phyloP scores from a whole-genome alignment of 345 rosid genomes.

The Kernera saxatilis region DNA sequence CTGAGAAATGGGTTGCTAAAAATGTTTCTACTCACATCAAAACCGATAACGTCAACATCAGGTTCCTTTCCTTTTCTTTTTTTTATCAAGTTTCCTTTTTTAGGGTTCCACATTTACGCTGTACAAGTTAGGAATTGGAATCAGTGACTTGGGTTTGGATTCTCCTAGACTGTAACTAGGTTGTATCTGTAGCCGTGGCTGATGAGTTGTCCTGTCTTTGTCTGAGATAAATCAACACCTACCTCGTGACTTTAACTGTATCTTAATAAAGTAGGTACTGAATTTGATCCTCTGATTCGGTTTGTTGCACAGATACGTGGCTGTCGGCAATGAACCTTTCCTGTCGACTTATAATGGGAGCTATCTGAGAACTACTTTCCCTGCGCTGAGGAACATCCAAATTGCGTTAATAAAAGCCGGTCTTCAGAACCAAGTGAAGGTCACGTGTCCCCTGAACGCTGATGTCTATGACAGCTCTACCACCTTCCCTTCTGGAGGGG shows the following conservation, averaged over 20 bases:
- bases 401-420: conserved; percentile 78
- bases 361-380: conserved; percentile 56
- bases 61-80: conserved; percentile 34
- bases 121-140: neutral
- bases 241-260: neutral
- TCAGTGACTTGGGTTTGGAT: neutral
- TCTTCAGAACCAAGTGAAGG: conserved; percentile 65
- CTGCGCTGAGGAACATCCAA: conserved; percentile 77
- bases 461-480: conserved; percentile 58
- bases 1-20: conserved; percentile 88
- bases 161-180: neutral
- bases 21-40: conserved; percentile 68
- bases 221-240: neutral
- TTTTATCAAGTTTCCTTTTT: conserved; percentile 8
- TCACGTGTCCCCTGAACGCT: conserved; percentile 77
- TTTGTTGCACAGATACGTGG: conserved; percentile 61
- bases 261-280: neutral
- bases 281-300: neutral
- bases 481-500: conserved; percentile 69
- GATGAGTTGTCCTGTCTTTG: neutral
- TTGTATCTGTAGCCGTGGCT: neutral
- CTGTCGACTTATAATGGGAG: conserved; percentile 70
- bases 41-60: conserved; percentile 61
- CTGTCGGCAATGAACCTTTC: conserved; percentile 97
- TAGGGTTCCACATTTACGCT: conserved; percentile 18